A percentile compares a stretch with the other conserved stretches of the same genome.
Evolutionary conservation across 139 green algal genomes (phyloP).

Genomic region (Gonium pectorale): DNA sequence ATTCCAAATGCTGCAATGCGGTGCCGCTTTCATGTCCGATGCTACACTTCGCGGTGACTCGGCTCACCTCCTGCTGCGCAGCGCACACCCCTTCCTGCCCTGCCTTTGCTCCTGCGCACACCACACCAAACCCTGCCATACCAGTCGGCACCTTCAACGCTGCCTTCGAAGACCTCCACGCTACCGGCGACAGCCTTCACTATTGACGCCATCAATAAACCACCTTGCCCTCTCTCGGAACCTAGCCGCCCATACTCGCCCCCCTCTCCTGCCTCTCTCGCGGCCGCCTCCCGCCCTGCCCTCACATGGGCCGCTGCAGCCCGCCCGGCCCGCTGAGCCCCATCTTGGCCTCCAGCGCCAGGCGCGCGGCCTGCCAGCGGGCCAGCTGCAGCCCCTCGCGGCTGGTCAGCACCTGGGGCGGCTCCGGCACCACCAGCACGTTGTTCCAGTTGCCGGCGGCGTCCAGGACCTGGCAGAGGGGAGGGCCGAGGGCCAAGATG

Average conservation of each 20-base stretch:
- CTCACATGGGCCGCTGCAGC: constrained; percentile 1
- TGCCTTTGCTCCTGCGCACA: too few species aligned
- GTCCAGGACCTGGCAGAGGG: constrained; percentile 54
- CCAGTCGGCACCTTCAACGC: too few species aligned
- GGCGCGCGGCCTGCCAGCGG: constrained; percentile 49
- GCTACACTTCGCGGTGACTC: too few species aligned
- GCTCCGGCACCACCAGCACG: constrained; percentile 62
- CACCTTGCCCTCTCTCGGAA: background rate
- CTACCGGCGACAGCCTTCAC: too few species aligned
- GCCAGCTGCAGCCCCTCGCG: constrained; percentile 59
- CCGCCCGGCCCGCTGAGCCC: constrained; percentile 4
- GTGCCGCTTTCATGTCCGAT: too few species aligned
- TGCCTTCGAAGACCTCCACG: too few species aligned
- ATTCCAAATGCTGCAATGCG: too few species aligned
- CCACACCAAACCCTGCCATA: too few species aligned
- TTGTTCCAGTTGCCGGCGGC: constrained; percentile 83
- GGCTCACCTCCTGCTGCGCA: too few species aligned
- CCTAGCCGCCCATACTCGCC: background rate
- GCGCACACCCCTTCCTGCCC: too few species aligned
- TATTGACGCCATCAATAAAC: too few species aligned
- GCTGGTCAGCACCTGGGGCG: constrained; percentile 44
- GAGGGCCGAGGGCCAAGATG: too few species aligned
- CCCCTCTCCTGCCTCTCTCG: background rate
- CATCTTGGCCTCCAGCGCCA: constrained; percentile 62
- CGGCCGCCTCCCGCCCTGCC: background rate